Evolutionary conservation across 768 basidiomycete species (phyloP).

Genomic region (Cystobasidium tubakii): DNA sequence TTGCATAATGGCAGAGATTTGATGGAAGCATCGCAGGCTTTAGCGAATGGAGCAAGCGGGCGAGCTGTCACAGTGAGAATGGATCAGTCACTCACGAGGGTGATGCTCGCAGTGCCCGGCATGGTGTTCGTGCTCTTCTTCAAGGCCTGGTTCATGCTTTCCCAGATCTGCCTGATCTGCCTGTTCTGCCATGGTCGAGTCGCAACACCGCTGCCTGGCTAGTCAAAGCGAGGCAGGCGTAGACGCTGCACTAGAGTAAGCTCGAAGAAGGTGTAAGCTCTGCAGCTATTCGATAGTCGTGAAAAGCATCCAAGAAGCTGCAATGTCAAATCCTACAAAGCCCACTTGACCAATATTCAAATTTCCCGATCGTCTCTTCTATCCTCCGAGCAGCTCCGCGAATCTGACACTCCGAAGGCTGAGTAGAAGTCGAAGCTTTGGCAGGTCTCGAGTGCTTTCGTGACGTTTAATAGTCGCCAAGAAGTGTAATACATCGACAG

Average conservation of each 20-base stretch:
- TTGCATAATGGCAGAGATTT: neutral
- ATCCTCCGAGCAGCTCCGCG: too few species aligned
- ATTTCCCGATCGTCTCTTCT: too few species aligned
- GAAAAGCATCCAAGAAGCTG: neutral
- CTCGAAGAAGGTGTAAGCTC: too few species aligned
- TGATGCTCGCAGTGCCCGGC: slow-evolving; percentile 9
- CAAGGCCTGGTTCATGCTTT: neutral
- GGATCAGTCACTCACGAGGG: neutral
- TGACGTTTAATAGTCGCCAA: too few species aligned
- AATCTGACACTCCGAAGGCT: too few species aligned
- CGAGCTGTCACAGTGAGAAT: neutral
- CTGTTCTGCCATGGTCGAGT: neutral
- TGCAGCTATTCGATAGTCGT: neutral
- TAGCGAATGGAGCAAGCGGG: neutral
- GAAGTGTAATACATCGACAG: neutral
- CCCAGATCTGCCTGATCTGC: neutral
- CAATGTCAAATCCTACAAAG: neutral
- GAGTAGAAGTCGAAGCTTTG: too few species aligned
- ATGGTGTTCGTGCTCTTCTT: slow-evolving; percentile 4
- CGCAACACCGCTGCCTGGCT: slow-evolving; percentile 3
- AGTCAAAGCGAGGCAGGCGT: neutral
- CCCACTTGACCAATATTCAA: too few species aligned
- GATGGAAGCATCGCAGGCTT: neutral
- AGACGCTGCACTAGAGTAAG: neutral
- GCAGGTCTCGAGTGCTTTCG: too few species aligned